Evolutionary conservation across 495 filamentous ascomycete genomes (phyloP), one percentile per base, ranked within the genome.

Genomic region (Sordaria brevicollis): DNA sequence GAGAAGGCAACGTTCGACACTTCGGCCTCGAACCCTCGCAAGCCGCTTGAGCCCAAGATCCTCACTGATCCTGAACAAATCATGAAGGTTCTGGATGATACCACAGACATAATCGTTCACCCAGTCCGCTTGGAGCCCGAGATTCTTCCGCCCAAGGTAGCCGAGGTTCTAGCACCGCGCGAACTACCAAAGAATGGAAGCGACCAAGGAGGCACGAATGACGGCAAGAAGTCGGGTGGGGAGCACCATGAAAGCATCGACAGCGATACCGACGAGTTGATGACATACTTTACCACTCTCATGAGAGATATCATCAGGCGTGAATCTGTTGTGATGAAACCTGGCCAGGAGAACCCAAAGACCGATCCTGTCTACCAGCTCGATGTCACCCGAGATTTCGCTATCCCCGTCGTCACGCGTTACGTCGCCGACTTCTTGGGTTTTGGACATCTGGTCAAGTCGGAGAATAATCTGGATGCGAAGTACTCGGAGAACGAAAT

Each of bases 361-460:
- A 3, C 11, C 11, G 49, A 57, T 21, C n/a, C 35, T 9, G n/a
- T 67, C 9, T 73, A 65, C 31, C 71, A 73, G 66, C 70, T 73
- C 34, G 72, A 74, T 54, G 65, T 71, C 43, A 71, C 70, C 62
- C 37, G 70, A 36, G 72, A 74, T n/a, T 69, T 74, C 21, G 69
- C 72, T 67, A 71, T 74, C 35, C 72, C 72, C 17, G 72, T 71
- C 38, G 54, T 71, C 15, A 74, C 70, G 4, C 35, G 65, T 0
- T 74, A 68, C 21, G 72, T 74, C 4, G 72, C 72, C 34, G 72
- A 74, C 68, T 74, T 74, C 39, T 62, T 74, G 11, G 72, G 72
- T 31, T 69, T 74, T 25, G 72, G 72, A 6, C 41, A 69, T 37
- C 62, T 71, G 33, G 31, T 69, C 34, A 69, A 65, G 21, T 65